Base-by-base conservation (phyloP, 306 rosid genomes). In the Delonix regia region DNA sequence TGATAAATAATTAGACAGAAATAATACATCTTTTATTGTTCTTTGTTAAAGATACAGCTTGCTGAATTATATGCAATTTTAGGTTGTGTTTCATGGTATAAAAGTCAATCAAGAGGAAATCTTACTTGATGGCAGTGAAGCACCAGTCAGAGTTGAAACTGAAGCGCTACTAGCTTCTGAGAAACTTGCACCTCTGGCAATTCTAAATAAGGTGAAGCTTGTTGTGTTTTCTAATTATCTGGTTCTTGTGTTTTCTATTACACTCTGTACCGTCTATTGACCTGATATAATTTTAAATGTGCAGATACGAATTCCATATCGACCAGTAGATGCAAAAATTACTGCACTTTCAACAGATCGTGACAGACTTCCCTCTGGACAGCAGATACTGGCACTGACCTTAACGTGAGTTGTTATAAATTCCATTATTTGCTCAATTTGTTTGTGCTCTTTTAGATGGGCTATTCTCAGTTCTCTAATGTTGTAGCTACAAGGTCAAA, bases 41-140 rank as follows among this genome's bases (percentile, higher is more conserved):
- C 73, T 60, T 71, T 51, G 22, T 67, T 75, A 67, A 82, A 60
- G 66, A 75, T 71, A 41, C 66, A 64, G 48, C 69, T 75, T 68
- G 12, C 14, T 76, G 86, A 73, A 10, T 67, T 81, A 30, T 73
- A 18, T 75, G 57, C 69, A 69, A 74, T 82, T 77, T 60, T 78
- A 95, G 99, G 83, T 92, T 75, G 83, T 76, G 56, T 95, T 95
- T 87, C 99, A 86, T 78, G 99, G 99, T 65, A 87, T 95, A 70
- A 88, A 78, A 76, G 83, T 86, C 62, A 80, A 91, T 75, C 87
- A 88, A 78, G 89, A 87, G 74, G 96, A 91, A 78, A 78, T 92
- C 45, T 41, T 91, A 72, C 94, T 95, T 70, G 98, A 93, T 86
- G 99, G 99, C 71, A 95, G 99, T 87, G 99, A 95, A 42, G 99